Conservation (phyloP, 2,329 filamentous ascomycete species). For the Monosporascus sp. region DNA sequence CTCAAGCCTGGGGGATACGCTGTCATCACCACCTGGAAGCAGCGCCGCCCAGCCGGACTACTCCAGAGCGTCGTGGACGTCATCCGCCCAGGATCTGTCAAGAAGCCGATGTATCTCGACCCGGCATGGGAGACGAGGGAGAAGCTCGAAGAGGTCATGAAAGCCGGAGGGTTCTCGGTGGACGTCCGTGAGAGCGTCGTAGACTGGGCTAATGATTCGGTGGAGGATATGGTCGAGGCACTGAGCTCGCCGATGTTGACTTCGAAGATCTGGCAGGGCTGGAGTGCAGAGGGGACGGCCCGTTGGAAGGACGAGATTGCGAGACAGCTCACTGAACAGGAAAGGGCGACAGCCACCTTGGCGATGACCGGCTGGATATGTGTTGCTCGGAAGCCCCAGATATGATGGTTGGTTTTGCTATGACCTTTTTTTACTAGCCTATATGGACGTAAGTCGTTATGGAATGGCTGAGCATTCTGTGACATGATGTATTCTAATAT, state of each 20-base stretch:
- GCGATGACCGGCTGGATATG: constrained; percentile 19
- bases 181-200: constrained; percentile 7
- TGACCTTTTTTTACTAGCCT: too few species aligned
- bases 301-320: constrained; percentile 16
- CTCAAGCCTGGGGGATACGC: constrained; percentile 16
- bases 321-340: constrained; percentile 14
- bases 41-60: constrained; percentile 6
- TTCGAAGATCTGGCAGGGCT: constrained; percentile 13
- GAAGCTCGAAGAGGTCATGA: constrained; percentile 14
- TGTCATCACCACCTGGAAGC: constrained; percentile 20
- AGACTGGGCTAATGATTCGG: constrained; percentile 13
- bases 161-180: constrained; percentile 14
- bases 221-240: constrained; percentile 6
- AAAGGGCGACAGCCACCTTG: constrained; percentile 12
- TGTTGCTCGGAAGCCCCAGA: constrained; percentile 11
- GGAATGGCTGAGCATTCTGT: too few species aligned
- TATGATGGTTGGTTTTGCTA: too few species aligned
- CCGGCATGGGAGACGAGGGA: constrained; percentile 18
- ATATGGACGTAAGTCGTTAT: too few species aligned
- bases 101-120: constrained; percentile 10
- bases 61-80: constrained; percentile 7
- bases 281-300: constrained; percentile 14
- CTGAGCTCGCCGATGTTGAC: constrained; percentile 19
- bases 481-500: too few species aligned
- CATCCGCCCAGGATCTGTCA: constrained; percentile 10